Evolutionary conservation across 73 alveolate genomes (phyloP).

Genomic region (Paramecium tetraurelia): DNA sequence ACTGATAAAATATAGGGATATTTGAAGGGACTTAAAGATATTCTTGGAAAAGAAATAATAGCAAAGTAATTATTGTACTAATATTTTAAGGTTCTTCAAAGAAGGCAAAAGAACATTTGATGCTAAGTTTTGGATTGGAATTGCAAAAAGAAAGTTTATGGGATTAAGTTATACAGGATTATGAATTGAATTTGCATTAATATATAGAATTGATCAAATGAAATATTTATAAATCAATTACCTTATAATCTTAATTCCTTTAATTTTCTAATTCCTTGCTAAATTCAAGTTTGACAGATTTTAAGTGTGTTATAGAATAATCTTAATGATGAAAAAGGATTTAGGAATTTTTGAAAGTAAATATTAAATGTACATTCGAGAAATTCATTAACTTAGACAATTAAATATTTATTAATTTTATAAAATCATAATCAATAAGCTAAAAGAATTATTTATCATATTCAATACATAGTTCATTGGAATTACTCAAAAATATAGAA

Average conservation of each 20-base stretch:
- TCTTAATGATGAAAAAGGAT: no score
- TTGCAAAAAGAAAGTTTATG: conserved; percentile 32
- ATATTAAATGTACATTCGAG: background rate
- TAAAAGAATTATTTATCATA: no score
- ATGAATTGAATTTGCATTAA: background rate
- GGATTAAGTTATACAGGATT: conserved; percentile 48
- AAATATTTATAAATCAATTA: background rate
- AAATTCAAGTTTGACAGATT: background rate
- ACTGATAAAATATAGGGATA: background rate
- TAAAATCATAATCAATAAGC: no score
- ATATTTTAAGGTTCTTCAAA: background rate
- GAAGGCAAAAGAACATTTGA: conserved; percentile 13
- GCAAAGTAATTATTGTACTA: background rate
- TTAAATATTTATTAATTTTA: no score
- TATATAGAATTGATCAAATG: background rate
- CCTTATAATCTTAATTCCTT: background rate
- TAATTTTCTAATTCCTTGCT: no score
- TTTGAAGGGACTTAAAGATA: conserved; percentile 3
- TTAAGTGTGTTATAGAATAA: background rate
- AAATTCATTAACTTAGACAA: no score
- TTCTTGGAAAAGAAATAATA: background rate
- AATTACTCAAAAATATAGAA: no score
- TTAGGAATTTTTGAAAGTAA: background rate
- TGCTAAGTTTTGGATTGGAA: conserved; percentile 29
- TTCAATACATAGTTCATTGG: no score